Conservation (phyloP, 805 yeast genomes). For the Nematodospora valgi region DNA sequence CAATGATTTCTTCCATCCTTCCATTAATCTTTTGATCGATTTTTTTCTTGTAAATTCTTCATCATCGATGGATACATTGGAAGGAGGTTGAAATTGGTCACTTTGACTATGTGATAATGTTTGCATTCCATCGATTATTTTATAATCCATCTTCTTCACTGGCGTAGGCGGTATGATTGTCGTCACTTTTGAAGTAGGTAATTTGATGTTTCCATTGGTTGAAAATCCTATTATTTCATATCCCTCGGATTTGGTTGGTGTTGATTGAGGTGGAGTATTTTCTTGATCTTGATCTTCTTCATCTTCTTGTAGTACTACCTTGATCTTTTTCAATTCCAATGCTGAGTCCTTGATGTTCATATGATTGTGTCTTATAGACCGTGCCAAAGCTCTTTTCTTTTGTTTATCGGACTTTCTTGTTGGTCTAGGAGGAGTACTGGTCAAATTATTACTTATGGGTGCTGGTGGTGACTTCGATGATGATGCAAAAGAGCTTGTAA, state of each 20-base stretch:
- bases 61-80: conserved; percentile 6
- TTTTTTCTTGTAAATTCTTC: conserved; percentile 25
- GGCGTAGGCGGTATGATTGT: conserved; percentile 65
- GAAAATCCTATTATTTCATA: conserved; percentile 36
- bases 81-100: conserved; percentile 5
- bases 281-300: background rate
- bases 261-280: background rate
- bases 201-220: conserved; percentile 45
- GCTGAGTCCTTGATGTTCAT: conserved; percentile 40
- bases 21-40: conserved; percentile 36
- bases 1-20: conserved; percentile 40
- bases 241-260: background rate
- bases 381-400: conserved; percentile 9
- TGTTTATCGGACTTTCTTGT: conserved; percentile 5
- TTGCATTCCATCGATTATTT: background rate
- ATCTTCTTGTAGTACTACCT: conserved; percentile 3
- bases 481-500: background rate
- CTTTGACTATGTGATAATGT: conserved; percentile 1
- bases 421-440: conserved; percentile 4
- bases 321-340: conserved; percentile 31
- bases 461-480: background rate
- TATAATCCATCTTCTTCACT: conserved; percentile 53
- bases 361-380: conserved; percentile 28
- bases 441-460: conserved; percentile 2
- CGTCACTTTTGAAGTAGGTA: conserved; percentile 47